A percentile compares a stretch with the other conserved stretches of the same genome.
These are phyloP conservation scores for Gastrolobium bilobum DNA, from an alignment of 306 rosid species.

Conservation along the genomic window DNA sequence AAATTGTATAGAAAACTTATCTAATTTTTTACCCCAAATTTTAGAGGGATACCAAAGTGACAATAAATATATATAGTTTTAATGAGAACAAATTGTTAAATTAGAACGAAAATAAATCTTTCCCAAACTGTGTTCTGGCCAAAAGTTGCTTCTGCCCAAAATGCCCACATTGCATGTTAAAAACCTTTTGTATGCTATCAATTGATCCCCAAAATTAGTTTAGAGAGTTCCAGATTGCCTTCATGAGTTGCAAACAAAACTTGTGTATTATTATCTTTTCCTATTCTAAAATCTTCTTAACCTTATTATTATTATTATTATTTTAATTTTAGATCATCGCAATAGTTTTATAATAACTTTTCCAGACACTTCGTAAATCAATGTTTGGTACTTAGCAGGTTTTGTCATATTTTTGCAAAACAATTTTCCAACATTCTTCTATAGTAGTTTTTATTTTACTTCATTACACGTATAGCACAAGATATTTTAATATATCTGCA, in stretches of 20 bases:
- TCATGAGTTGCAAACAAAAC: not conserved
- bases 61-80: not conserved
- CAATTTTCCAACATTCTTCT: too few species aligned
- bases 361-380: too few species aligned
- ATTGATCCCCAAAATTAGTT: not conserved
- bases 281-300: not conserved
- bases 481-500: too few species aligned
- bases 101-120: not conserved
- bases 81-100: not conserved
- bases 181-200: not conserved
- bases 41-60: not conserved
- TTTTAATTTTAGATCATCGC: too few species aligned
- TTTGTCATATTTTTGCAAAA: too few species aligned
- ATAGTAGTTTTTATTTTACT: too few species aligned
- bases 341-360: too few species aligned
- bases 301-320: too few species aligned
- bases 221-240: not conserved
- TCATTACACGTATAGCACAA: too few species aligned
- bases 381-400: too few species aligned
- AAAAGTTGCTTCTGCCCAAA: constrained; percentile 7
- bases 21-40: not conserved
- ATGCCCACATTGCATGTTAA: not conserved
- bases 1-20: not conserved
- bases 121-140: not conserved
- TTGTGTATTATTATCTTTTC: not conserved